Evolutionary conservation across 352 stramenopile species (phyloP).

Genomic region (Pythium grandisporangium): DNA sequence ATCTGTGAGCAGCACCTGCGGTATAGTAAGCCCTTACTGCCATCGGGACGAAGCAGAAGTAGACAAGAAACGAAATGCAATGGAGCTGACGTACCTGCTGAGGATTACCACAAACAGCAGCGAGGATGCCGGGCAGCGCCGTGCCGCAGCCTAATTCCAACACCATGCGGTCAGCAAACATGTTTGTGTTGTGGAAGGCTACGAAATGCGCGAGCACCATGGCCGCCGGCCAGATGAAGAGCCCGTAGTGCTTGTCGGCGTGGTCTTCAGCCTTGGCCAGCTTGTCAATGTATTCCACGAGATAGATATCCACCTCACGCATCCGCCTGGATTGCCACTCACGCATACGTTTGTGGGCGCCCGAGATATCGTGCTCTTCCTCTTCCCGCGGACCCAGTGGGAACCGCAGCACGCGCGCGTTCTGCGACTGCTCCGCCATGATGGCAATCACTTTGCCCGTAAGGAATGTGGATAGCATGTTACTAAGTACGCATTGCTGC

Average conservation of each 20-base stretch:
- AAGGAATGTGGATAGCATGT: too few relatives aligned
- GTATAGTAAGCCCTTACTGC: too few relatives aligned
- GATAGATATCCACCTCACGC: constrained; percentile 28
- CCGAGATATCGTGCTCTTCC: too few relatives aligned
- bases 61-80: too few relatives aligned
- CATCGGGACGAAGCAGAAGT: too few relatives aligned
- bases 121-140: constrained; percentile 51
- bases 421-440: too few relatives aligned
- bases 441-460: too few relatives aligned
- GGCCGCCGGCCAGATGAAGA: constrained; percentile 63
- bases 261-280: constrained; percentile 24
- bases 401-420: too few relatives aligned
- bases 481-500: too few relatives aligned
- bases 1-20: constrained; percentile 46
- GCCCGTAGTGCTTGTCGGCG: constrained; percentile 39
- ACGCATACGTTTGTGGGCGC: too few relatives aligned
- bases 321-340: too few relatives aligned
- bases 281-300: constrained; percentile 50
- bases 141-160: constrained; percentile 63
- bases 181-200: constrained; percentile 15
- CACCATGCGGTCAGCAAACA: constrained; percentile 26
- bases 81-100: constrained; percentile 18
- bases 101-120: constrained; percentile 22
- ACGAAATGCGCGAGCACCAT: constrained; percentile 41
- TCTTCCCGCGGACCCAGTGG: too few relatives aligned